Base-by-base conservation (phyloP, 2,329 filamentous ascomycete species). In the Gaeumannomyces sp. region DNA sequence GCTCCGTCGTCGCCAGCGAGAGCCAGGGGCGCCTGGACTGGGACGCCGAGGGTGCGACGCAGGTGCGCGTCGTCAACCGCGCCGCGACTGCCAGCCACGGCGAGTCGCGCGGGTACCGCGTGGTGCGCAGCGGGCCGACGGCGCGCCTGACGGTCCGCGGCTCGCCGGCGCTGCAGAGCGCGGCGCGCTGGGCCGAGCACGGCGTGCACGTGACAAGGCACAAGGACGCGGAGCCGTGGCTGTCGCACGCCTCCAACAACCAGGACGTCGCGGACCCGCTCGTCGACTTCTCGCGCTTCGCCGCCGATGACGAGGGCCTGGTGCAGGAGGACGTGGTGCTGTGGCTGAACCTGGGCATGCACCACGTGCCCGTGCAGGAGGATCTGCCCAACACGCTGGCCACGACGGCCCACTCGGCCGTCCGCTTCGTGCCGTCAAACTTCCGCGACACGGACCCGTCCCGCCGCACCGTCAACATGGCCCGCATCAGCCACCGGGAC, bases 261-360 rank as follows among this genome's bases (percentile, higher is more conserved):
- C 76, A 80, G 67, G 76, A 80, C 35, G 73, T 77, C 0, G 56
- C 74, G 3, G 76, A 84, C 63, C 84, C 84, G 6, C 74, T 81
- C 4, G 72, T 85, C 27, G 75, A 85, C 68, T 85, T 86, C 67
- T 71, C 71, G 57, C 76, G 77, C 33, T 84, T 84, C 71, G 33
- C 28, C n/a, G 78, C 83, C 50, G 72, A 82, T 66, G 76, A 74
- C 60, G 77, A 82, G 69, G 72, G 67, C 13, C 70, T 81, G 3
- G 69, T 72, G 57, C 75, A 81, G 64, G 77, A 80, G 69, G 79
- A 81, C 64, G 65, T 82, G 14, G 82, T 85, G 3, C 64, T 85
- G 16, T 85, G 80, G 77, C 75, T 85, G 66, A 85, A 78, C 66
- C 68, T 78, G 10, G 84, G 84, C 22, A 85, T 83, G 80, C 83